phyloP scores from a whole-genome alignment of 768 basidiomycete genomes.

The Rhodotorula graminis region DNA sequence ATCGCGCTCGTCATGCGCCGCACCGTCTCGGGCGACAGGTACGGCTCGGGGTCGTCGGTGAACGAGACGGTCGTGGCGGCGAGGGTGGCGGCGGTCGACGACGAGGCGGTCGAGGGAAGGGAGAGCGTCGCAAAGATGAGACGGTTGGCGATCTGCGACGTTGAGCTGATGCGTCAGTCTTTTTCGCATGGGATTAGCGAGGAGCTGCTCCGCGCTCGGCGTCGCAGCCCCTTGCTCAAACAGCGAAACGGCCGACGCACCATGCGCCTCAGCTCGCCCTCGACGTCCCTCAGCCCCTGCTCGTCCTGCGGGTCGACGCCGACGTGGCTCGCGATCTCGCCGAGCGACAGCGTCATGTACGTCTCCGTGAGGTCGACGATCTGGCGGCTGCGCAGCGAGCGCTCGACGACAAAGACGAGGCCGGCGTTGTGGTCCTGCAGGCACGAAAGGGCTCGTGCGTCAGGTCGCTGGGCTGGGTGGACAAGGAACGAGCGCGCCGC shows the following conservation, averaged over 20 bases:
- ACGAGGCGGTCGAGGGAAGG: conserved; percentile 24
- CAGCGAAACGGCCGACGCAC: conserved; percentile 49
- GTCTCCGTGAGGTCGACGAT: conserved; percentile 75
- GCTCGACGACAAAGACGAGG: conserved; percentile 62
- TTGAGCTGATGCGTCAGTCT: too few relatives aligned
- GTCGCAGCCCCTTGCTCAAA: too few relatives aligned
- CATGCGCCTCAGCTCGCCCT: conserved; percentile 66
- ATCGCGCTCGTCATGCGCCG: conserved; percentile 55
- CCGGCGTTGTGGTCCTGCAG: conserved; percentile 67
- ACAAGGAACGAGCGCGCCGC: too few relatives aligned
- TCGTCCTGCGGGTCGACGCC: conserved; percentile 43
- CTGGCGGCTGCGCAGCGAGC: conserved; percentile 68
- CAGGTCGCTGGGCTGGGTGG: not conserved
- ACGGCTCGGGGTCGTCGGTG: conserved; percentile 35
- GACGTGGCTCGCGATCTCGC: conserved; percentile 60
- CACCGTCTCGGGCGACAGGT: conserved; percentile 58
- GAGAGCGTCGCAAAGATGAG: conserved; percentile 69
- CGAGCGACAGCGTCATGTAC: conserved; percentile 69
- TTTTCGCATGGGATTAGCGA: too few relatives aligned
- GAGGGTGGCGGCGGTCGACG: not conserved
- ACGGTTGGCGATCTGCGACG: conserved; percentile 60
- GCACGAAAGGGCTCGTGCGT: not conserved
- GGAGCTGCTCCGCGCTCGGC: too few relatives aligned
- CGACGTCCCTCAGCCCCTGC: conserved; percentile 47
- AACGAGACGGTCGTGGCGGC: conserved; percentile 20